Evolutionary conservation across 345 rosid species (phyloP).

Genomic region (Eucalyptus cloeziana): DNA sequence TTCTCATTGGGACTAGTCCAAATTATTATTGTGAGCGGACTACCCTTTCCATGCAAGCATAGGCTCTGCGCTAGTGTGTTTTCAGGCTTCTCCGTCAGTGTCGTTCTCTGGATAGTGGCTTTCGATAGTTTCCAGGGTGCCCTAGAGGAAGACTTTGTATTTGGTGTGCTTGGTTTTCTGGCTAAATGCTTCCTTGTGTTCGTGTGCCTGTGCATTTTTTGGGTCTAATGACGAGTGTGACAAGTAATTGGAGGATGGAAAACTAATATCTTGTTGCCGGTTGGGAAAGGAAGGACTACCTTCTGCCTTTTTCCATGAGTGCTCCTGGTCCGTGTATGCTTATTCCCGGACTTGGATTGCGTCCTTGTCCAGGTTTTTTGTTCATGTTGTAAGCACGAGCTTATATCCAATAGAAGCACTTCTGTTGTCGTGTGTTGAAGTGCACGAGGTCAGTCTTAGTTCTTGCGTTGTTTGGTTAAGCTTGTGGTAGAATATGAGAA

Average conservation of each 20-base stretch:
- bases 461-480: neutral
- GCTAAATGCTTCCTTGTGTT: neutral
- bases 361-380: neutral
- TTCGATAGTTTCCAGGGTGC: neutral
- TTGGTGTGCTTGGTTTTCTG: neutral
- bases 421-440: neutral
- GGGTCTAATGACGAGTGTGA: neutral
- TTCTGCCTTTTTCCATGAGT: neutral
- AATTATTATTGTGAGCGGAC: neutral
- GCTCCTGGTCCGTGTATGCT: neutral
- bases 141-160: neutral
- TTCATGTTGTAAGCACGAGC: neutral
- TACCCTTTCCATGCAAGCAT: neutral
- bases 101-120: neutral
- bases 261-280: neutral
- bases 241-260: neutral
- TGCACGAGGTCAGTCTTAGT: neutral
- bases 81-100: neutral
- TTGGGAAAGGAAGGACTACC: neutral
- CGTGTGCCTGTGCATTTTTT: neutral
- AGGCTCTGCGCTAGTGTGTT: neutral
- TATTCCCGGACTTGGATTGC: neutral
- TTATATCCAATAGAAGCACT: neutral
- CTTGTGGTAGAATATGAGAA: neutral
- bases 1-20: neutral